Evolutionary conservation across 1,139 yeast genomes (phyloP), one percentile per base, ranked within the genome.

Genomic region (Debaryomycetaceae sp.): DNA sequence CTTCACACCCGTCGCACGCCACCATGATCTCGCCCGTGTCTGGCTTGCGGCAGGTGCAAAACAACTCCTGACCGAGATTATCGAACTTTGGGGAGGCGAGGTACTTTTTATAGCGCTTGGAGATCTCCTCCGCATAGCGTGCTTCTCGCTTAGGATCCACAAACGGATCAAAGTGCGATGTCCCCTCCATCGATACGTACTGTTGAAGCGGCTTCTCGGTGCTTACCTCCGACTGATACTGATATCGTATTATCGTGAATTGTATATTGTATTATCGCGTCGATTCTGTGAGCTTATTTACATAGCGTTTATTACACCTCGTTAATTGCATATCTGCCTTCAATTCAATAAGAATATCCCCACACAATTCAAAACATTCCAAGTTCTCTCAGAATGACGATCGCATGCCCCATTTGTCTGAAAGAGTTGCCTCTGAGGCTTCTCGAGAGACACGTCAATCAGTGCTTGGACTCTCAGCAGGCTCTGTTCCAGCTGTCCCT

Each of bases 1-100:
- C 95, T 45, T 86, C 95, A 53, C 97, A 87, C 5, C 85, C 87
- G 49, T 86, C 96, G 49, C 97, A 87, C 1, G 82, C 86, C 15
- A 87, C 80, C 96, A 86, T 86, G 37, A 79, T 49, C 49, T 81
- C 81, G 2, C 70, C 71, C 36, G 67, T 63, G 44, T 87, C 96
- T 0, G 87, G 81, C 35, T 68, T 69, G 25, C 92, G 65, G 49
- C 97, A 87, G 0, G 77, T 56, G 49, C 97, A 87, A 43, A 66
- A 86, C 8, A 83, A 57, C 36, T 78, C 90, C 37, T 77, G 80
- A 27, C 74, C 58, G 39, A 66, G 55, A 27, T 59, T 38, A 34
- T 64, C 55, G 41, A 49, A 69, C 38, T 66, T 68, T 8, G 74
- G 55, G 1, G 77, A 58, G 11, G 40, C 46, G 11, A 38, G 39